Base-by-base conservation (phyloP, 2,329 filamentous ascomycete genomes). In the Aureobasidium sp. region DNA sequence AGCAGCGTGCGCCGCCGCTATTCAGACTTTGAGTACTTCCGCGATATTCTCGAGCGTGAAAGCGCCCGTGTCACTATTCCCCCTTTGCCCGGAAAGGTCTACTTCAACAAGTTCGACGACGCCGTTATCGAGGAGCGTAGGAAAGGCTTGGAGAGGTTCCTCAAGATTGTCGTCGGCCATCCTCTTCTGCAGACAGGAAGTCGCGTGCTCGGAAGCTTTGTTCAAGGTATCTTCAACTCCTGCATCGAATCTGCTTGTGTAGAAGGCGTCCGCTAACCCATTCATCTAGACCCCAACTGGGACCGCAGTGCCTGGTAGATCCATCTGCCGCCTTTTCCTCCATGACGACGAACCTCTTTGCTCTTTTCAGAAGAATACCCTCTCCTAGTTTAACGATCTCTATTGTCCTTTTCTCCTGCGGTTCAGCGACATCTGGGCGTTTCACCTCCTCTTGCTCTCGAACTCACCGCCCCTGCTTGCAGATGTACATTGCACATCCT, bases 21-120 rank as follows among this genome's bases (percentile, higher is more conserved):
- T 81, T 94, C 89, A 62, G 94, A 99, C 76, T 99, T 99, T 75
- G 94, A 99, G 79, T 93, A 96, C 78, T 99, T 99, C 76, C 90
- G 94, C 73, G 94, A 99, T 76, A 96, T 97, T 66, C 85, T 99
- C 64, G 94, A 99, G 83, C 87, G 94, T 68, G 94, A 99, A 78
- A 90, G 86, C 69, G 92, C 92, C 63, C 85, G 93, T 66, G 94
- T 99, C 63, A 96, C 91, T 27, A 99, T 99, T 71, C 94, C 94
- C 0, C 93, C 94, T 5, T 79, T 99, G 66, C 94, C 94, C 0
- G 94, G 94, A 57, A 99, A 97, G 78, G 94, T 99, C 61, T 97
- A 97, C 69, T 96, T 93, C 57, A 97, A 97, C 76, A 86, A 94
- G 50, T 99, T 99, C 79, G 95, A 90, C 70, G 94, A 99, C 78